Conservation (phyloP, 345 rosid genomes). For the Anastatica hierochuntica region DNA sequence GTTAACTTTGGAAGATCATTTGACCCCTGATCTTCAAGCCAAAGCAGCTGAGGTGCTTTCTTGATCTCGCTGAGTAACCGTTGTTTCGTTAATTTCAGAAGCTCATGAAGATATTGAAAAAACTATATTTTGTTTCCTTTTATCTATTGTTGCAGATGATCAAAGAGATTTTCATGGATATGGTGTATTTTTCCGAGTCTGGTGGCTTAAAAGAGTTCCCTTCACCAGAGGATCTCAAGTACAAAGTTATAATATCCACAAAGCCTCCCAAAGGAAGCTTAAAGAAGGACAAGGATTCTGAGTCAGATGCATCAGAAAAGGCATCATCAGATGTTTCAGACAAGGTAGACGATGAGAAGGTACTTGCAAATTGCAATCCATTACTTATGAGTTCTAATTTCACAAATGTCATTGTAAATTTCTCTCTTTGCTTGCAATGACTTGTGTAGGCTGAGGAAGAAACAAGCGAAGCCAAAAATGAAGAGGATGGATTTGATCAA, state of each 20-base stretch:
- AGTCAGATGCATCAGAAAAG: conserved; percentile 41
- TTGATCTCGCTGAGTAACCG: not conserved
- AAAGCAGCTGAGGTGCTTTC: conserved; percentile 62
- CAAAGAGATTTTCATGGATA: conserved; percentile 37
- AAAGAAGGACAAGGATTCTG: conserved; percentile 32
- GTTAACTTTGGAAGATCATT: conserved; percentile 68
- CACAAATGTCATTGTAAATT: not conserved
- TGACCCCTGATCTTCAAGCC: conserved; percentile 59
- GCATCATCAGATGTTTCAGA: conserved; percentile 24
- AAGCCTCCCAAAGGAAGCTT: conserved; percentile 47
- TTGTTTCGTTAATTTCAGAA: not conserved
- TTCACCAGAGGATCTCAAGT: conserved; percentile 60
- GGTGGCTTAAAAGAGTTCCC: conserved; percentile 47
- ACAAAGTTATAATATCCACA: conserved; percentile 52
- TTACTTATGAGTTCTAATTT: not conserved
- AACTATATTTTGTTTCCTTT: no score
- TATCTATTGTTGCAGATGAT: conserved; percentile 36
- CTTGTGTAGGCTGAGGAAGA: conserved; percentile 36
- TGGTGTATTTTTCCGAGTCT: conserved; percentile 42
- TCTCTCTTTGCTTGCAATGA: not conserved
- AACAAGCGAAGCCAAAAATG: conserved; percentile 28
- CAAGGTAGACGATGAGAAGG: conserved; percentile 31
- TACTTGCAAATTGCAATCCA: not conserved
- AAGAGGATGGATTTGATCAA: conserved; percentile 21
- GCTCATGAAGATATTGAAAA: not conserved